Percentiles rank a stretch among this genome's conserved stretches.
Evolutionary conservation across 2,329 filamentous ascomycete genomes (phyloP).

Genomic region (Helicocarpus griseus): DNA sequence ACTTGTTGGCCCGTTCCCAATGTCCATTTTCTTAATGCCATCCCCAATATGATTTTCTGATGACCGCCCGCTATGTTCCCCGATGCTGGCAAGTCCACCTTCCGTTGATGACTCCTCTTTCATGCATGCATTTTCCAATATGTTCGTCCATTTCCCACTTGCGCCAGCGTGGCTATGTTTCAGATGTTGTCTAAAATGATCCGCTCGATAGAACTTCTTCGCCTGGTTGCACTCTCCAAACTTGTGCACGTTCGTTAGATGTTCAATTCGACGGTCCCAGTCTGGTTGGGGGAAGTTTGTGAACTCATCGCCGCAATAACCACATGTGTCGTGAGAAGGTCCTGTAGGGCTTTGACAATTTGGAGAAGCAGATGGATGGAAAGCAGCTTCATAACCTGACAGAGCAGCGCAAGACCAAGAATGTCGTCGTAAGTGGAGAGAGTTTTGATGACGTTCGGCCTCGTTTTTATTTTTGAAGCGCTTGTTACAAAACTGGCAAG

Average conservation of each 20-base stretch:
- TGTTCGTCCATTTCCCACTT: constrained; percentile 98
- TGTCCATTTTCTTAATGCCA: constrained; percentile 1
- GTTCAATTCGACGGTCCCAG: constrained; percentile 77
- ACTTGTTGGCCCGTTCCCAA: constrained; percentile 2
- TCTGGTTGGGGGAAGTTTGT: constrained; percentile 63
- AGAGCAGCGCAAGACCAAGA: constrained; percentile 96
- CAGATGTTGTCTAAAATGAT: constrained; percentile 95
- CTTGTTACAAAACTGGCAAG: constrained; percentile 84
- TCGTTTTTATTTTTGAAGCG: constrained; percentile 99
- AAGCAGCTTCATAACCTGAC: constrained; percentile 64
- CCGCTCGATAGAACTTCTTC: constrained; percentile 96
- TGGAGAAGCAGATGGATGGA: constrained; percentile 62
- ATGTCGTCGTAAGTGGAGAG: constrained; percentile 79
- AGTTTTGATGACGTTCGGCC: constrained; percentile 91
- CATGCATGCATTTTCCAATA: constrained; percentile 95
- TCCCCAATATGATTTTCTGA: constrained; percentile 5
- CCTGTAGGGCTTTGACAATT: constrained; percentile 25
- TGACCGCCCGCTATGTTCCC: constrained; percentile 14
- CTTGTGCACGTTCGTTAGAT: constrained; percentile 87
- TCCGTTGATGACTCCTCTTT: constrained; percentile 56
- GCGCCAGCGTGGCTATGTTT: constrained; percentile 96
- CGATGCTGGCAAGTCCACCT: constrained; percentile 15
- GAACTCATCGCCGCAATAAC: constrained; percentile 94
- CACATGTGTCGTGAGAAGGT: constrained; percentile 61
- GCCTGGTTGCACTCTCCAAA: constrained; percentile 96